Evolutionary conservation across 306 rosid species (phyloP).

Genomic region (Benincasa hispida): DNA sequence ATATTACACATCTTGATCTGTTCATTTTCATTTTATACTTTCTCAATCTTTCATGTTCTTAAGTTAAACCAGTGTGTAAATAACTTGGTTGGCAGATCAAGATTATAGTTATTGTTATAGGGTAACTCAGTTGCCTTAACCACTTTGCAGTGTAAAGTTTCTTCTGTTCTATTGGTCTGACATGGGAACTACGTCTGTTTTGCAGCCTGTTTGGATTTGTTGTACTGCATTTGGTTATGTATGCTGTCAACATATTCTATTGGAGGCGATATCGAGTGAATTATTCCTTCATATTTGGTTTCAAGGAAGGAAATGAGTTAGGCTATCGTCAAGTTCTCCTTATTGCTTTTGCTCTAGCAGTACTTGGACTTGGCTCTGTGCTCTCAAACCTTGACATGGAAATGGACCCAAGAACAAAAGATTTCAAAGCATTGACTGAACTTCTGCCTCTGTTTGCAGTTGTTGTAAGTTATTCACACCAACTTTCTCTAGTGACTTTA

Average conservation of each 20-base stretch:
- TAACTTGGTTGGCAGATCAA: background rate
- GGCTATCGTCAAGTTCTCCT: constrained; percentile 41
- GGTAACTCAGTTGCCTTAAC: background rate
- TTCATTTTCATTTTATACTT: background rate
- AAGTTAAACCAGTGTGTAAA: background rate
- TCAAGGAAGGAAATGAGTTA: constrained; percentile 52
- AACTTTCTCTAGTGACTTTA: background rate
- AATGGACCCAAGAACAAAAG: constrained; percentile 36
- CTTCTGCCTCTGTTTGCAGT: constrained; percentile 46
- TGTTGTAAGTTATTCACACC: constrained; percentile 27
- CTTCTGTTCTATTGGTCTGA: background rate
- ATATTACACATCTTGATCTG: background rate
- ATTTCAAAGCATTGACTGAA: constrained; percentile 39
- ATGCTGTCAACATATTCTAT: constrained; percentile 38
- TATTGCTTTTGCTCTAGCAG: constrained; percentile 28
- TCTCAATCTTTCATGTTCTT: background rate
- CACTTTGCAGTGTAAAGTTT: background rate
- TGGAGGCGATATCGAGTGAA: constrained; percentile 55
- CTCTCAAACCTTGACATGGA: constrained; percentile 68
- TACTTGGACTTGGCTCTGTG: constrained; percentile 39
- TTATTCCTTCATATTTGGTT: constrained; percentile 65
- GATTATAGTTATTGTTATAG: background rate
- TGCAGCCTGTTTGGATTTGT: constrained; percentile 60
- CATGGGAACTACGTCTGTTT: background rate
- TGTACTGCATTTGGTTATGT: constrained; percentile 58